phyloP scores from a whole-genome alignment of 2,329 filamentous ascomycete genomes.

The Plenodomus lindquistii region DNA sequence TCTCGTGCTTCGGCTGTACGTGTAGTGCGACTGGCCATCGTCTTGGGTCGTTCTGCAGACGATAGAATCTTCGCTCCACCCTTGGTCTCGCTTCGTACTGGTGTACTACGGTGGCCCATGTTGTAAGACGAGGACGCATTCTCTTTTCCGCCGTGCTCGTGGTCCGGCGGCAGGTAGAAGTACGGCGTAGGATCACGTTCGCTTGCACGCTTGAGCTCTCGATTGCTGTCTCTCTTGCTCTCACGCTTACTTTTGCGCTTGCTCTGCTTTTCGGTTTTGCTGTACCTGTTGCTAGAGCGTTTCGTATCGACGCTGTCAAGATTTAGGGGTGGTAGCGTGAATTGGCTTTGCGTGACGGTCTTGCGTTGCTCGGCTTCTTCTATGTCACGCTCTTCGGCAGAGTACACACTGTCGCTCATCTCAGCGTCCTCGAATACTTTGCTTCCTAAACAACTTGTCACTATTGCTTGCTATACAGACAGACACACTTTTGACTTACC shows the following conservation, averaged over 20 bases:
- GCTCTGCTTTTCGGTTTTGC: slow-evolving; percentile 15
- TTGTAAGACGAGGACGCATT: slow-evolving; percentile 32
- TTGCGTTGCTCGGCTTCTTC: slow-evolving; percentile 26
- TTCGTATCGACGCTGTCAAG: slow-evolving; percentile 17
- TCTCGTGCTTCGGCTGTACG: slow-evolving; percentile 9
- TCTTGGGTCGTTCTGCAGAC: slow-evolving; percentile 24
- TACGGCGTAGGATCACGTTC: slow-evolving; percentile 35
- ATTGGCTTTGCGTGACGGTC: slow-evolving; percentile 26
- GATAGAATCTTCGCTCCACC: slow-evolving; percentile 9
- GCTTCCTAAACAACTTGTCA: slow-evolving; percentile 5
- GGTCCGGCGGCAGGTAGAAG: slow-evolving; percentile 14
- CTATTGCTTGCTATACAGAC: not conserved
- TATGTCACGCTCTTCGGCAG: slow-evolving; percentile 32
- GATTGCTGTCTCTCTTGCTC: slow-evolving; percentile 17
- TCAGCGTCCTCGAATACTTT: slow-evolving; percentile 37
- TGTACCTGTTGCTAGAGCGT: slow-evolving; percentile 19
- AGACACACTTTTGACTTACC: not conserved
- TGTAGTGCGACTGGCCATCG: slow-evolving; percentile 10
- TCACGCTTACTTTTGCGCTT: slow-evolving; percentile 14
- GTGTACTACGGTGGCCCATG: slow-evolving; percentile 12
- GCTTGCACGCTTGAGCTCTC: slow-evolving; percentile 27
- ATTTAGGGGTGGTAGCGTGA: slow-evolving; percentile 26
- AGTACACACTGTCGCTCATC: slow-evolving; percentile 37
- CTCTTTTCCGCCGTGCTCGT: slow-evolving; percentile 39
- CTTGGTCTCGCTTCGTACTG: slow-evolving; percentile 1